phyloP scores from a whole-genome alignment of 176 grass and related monocot genomes.

The Rhynchospora breviuscula region DNA sequence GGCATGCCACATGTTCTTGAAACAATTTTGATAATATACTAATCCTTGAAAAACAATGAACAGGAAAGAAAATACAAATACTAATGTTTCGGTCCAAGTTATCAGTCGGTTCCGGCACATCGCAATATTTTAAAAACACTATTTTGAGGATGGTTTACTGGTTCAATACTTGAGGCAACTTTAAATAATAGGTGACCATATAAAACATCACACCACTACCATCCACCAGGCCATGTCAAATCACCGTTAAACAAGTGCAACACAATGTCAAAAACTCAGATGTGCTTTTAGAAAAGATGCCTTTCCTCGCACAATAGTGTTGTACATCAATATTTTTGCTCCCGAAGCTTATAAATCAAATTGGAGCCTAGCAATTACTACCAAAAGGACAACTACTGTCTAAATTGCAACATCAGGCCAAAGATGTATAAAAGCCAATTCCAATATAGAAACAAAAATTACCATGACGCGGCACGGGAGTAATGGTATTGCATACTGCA shows the following conservation, averaged over 20 bases:
- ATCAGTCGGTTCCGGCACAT: too few species aligned
- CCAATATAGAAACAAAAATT: neutral
- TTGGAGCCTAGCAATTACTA: neutral
- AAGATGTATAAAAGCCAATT: neutral
- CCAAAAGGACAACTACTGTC: neutral
- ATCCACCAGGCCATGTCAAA: neutral
- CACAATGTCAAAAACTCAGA: neutral
- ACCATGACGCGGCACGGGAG: conserved; percentile 61
- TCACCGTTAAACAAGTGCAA: neutral
- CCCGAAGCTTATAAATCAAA: neutral
- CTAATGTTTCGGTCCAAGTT: too few species aligned
- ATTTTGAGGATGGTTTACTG: too few species aligned
- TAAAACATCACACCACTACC: too few species aligned
- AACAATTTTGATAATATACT: too few species aligned
- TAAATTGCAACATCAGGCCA: neutral
- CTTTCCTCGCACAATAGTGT: neutral
- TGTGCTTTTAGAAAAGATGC: neutral
- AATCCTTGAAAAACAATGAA: too few species aligned
- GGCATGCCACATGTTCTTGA: neutral
- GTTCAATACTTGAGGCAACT: too few species aligned
- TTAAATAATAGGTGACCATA: too few species aligned
- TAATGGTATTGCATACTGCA: conserved; percentile 63
- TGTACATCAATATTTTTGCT: neutral
- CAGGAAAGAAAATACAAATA: too few species aligned
- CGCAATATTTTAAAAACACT: too few species aligned